Conservation (phyloP, 2,329 filamentous ascomycete genomes). For the Pestalotiopsis sp. region DNA sequence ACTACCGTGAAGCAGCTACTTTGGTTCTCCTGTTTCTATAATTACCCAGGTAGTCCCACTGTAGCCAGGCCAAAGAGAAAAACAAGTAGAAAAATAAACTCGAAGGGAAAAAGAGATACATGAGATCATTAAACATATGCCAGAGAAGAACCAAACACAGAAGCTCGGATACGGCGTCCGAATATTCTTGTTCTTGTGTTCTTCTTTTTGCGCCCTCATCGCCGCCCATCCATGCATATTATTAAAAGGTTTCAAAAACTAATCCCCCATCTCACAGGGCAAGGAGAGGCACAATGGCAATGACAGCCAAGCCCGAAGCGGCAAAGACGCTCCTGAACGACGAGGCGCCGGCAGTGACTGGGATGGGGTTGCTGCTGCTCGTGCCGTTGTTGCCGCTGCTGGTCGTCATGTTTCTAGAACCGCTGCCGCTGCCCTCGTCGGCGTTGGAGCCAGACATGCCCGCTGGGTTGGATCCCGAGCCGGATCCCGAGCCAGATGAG, state of each 20-base stretch:
- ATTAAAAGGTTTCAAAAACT: not conserved
- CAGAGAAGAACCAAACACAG: not conserved
- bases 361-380: conserved; percentile 17
- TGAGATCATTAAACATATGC: conserved; percentile 10
- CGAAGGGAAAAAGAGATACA: not conserved
- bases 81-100: not conserved
- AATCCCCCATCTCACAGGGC: conserved; percentile 24
- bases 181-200: not conserved
- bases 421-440: not conserved
- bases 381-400: conserved; percentile 21
- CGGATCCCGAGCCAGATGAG: not conserved
- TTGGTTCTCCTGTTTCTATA: not conserved
- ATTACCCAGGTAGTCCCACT: not conserved
- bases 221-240: not conserved
- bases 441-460: not conserved
- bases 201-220: not conserved
- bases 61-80: not conserved
- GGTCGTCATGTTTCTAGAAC: not conserved
- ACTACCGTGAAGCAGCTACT: not conserved
- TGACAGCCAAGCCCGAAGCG: conserved; percentile 25
- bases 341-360: conserved; percentile 26
- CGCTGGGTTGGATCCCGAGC: not conserved
- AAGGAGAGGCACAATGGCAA: conserved; percentile 30
- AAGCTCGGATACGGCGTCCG: not conserved
- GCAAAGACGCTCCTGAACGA: conserved; percentile 29